phyloP scores from a whole-genome alignment of 768 basidiomycete species.

The Leccinum disarticulatum region DNA sequence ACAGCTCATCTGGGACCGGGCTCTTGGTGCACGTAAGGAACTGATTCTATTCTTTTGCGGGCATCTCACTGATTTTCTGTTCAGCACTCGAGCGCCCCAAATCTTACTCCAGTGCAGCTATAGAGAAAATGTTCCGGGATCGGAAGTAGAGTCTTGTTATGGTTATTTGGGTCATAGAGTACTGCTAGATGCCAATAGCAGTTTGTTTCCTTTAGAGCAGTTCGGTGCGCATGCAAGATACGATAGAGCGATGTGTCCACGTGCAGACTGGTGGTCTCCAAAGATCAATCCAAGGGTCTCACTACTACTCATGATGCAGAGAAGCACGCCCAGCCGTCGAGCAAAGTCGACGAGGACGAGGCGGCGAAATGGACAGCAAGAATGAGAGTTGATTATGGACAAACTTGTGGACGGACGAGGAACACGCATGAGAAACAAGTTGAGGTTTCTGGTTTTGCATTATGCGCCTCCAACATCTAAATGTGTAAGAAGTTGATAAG shows the following conservation, averaged over 20 bases:
- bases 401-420: slow-evolving; percentile 77
- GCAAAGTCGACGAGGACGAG: slow-evolving; percentile 33
- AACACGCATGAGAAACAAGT: slow-evolving; percentile 68
- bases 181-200: no score
- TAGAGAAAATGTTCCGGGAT: slow-evolving; percentile 74
- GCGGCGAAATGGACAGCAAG: slow-evolving; percentile 61
- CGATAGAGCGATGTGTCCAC: neutral
- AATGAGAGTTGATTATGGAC: slow-evolving; percentile 83
- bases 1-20: slow-evolving; percentile 92
- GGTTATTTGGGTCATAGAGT: neutral
- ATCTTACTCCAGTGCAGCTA: slow-evolving; percentile 81
- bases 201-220: neutral
- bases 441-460: slow-evolving; percentile 31
- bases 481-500: neutral
- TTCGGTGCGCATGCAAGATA: neutral
- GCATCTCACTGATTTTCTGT: neutral
- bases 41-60: neutral
- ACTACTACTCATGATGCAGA: slow-evolving; percentile 37
- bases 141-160: slow-evolving; percentile 9
- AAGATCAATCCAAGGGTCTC: slow-evolving; percentile 49
- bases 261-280: slow-evolving; percentile 24
- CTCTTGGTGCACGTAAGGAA: slow-evolving; percentile 81
- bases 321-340: slow-evolving; percentile 16
- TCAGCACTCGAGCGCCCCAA: slow-evolving; percentile 87
- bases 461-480: no score